phyloP scores from a whole-genome alignment of 768 basidiomycete species.

The Podaxis sp. region DNA sequence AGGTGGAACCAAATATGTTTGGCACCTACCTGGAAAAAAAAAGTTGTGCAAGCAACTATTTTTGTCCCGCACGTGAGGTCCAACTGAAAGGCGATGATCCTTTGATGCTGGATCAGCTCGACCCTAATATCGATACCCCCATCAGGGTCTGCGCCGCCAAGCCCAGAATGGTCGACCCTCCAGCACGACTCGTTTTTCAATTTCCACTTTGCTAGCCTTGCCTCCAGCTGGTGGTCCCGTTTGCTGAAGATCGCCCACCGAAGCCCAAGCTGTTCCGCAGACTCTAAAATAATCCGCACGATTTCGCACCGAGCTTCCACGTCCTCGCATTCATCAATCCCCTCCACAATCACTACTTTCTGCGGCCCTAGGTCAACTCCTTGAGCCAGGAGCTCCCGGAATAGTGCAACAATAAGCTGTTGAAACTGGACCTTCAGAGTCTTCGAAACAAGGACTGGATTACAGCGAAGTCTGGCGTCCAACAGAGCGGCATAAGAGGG shows the following conservation, averaged over 20 bases:
- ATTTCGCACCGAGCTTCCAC: background rate
- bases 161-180: background rate
- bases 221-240: background rate
- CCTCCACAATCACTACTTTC: background rate
- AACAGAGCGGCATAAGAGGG: background rate
- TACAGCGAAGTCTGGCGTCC: too few relatives aligned
- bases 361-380: background rate
- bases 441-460: background rate
- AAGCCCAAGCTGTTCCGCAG: background rate
- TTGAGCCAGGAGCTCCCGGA: background rate
- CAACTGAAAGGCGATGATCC: too few relatives aligned
- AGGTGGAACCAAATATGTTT: too few relatives aligned
- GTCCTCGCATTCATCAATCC: background rate
- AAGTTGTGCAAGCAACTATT: too few relatives aligned
- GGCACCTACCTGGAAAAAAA: too few relatives aligned
- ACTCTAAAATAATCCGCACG: background rate
- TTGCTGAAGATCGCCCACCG: background rate
- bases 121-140: too few relatives aligned
- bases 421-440: background rate
- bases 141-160: background rate
- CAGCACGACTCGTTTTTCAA: background rate
- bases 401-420: background rate
- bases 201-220: background rate
- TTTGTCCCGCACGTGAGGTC: too few relatives aligned
- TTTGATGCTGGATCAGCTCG: too few relatives aligned